Conservation (phyloP, 331 rosid genomes). For the Rosa hybrid region DNA sequence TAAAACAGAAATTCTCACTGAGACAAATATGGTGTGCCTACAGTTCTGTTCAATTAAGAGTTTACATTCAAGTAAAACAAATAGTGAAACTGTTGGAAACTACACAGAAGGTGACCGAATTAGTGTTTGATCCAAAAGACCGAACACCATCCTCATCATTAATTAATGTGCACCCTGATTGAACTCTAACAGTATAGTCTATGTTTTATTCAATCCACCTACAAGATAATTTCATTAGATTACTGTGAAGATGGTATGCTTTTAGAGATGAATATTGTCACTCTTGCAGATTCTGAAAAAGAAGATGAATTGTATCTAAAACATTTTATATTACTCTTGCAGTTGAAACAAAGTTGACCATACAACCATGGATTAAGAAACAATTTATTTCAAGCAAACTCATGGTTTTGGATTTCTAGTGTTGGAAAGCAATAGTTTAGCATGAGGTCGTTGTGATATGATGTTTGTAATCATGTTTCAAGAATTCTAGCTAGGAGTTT, state of each 20-base stretch:
- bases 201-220: background rate
- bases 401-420: background rate
- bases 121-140: background rate
- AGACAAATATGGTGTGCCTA: background rate
- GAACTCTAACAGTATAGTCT: slow-evolving; percentile 11
- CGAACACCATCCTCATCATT: background rate
- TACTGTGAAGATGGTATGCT: background rate
- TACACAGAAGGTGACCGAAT: background rate
- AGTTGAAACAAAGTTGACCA: slow-evolving; percentile 16
- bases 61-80: background rate
- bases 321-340: background rate
- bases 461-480: background rate
- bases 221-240: background rate
- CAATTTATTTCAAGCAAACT: background rate
- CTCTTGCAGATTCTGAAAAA: background rate
- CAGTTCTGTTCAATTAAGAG: background rate
- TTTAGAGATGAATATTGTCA: background rate
- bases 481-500: slow-evolving; percentile 9
- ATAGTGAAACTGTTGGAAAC: background rate
- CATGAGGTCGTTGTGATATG: background rate
- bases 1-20: background rate
- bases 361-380: background rate
- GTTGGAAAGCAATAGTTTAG: background rate
- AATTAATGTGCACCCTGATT: background rate
- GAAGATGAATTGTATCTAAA: background rate